These are phyloP conservation scores for Asterella californica DNA, from an alignment of 225 moss, liverwort and hornwort species.

Conservation along the genomic window DNA sequence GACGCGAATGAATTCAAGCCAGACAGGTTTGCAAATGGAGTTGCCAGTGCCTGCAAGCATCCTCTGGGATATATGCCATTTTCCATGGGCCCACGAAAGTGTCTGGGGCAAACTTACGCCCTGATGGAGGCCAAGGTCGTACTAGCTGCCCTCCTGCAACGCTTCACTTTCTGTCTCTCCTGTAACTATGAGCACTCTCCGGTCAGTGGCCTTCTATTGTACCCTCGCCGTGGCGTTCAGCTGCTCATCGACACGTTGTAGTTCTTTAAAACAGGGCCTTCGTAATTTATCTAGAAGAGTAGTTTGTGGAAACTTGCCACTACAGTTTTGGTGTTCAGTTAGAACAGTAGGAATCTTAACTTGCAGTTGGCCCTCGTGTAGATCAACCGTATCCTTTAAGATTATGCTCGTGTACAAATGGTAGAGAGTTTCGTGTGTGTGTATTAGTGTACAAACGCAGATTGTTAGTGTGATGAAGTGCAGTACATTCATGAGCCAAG, in stretches of 20 bases:
- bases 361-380: neutral
- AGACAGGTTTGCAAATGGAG: conserved; percentile 52
- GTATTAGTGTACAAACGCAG: neutral
- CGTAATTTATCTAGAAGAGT: neutral
- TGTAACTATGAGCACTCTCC: conserved; percentile 57
- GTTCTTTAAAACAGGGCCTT: neutral
- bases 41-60: conserved; percentile 46
- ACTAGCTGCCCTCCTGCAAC: conserved; percentile 40
- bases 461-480: neutral
- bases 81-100: conserved; percentile 49
- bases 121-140: conserved; percentile 57
- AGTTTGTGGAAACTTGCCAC: neutral
- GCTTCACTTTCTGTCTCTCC: conserved; percentile 46
- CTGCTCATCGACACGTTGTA: conserved; percentile 18
- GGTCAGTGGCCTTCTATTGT: conserved; percentile 16
- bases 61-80: conserved; percentile 64
- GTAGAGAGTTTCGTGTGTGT: neutral
- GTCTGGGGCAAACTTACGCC: conserved; percentile 64
- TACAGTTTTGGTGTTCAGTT: neutral
- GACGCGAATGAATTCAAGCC: conserved; percentile 58
- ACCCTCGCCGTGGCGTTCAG: conserved; percentile 22
- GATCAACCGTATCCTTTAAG: neutral
- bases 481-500: neutral
- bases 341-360: neutral
- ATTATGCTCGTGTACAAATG: neutral